phyloP scores from a whole-genome alignment of 2,329 filamentous ascomycete genomes.

The Fusarium zealandicum region DNA sequence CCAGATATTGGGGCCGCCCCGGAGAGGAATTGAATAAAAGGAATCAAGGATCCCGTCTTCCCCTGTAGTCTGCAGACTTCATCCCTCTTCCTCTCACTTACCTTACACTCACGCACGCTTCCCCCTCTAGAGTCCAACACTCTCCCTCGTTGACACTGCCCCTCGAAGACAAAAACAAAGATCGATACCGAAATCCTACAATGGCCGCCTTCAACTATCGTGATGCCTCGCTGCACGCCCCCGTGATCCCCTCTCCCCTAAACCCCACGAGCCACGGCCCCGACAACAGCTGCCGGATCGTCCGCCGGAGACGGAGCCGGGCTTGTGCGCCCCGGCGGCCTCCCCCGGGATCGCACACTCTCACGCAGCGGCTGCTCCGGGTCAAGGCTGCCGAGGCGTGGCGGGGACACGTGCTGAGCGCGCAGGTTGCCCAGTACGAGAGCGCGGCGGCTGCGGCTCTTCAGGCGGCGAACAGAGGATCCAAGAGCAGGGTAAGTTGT shows the following conservation, averaged over 20 bases:
- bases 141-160: neutral
- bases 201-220: constrained; percentile 30
- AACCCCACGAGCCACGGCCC: constrained; percentile 38
- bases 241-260: constrained; percentile 40
- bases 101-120: neutral
- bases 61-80: constrained; percentile 9
- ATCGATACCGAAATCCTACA: neutral
- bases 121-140: constrained; percentile 16
- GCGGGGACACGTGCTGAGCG: constrained; percentile 45
- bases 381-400: constrained; percentile 53
- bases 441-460: constrained; percentile 11
- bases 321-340: constrained; percentile 11
- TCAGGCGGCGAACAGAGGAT: constrained; percentile 5
- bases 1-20: neutral
- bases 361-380: constrained; percentile 51
- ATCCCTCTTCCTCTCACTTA: constrained; percentile 27
- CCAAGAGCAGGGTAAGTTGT: constrained; percentile 29
- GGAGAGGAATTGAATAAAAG: constrained; percentile 36
- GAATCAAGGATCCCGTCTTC: constrained; percentile 24
- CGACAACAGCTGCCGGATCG: constrained; percentile 24
- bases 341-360: constrained; percentile 44
- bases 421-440: constrained; percentile 40
- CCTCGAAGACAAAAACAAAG: neutral
- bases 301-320: constrained; percentile 30
- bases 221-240: constrained; percentile 35